Conservation (phyloP, 345 rosid species). For the Aquilaria malaccensis region DNA sequence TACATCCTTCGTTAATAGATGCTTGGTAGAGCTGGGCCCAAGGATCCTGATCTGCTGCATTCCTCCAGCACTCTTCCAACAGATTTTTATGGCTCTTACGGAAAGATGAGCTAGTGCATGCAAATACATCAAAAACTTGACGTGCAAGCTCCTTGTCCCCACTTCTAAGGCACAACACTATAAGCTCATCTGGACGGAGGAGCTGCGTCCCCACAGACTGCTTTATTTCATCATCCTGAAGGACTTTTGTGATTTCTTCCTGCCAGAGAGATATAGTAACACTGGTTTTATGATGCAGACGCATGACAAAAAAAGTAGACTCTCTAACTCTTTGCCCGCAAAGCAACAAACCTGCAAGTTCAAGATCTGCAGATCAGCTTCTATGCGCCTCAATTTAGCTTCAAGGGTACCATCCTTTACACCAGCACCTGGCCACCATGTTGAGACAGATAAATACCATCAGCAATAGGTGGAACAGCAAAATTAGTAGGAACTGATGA, state of each 20-base stretch:
- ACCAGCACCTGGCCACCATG: constrained; percentile 3
- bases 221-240: constrained; percentile 30
- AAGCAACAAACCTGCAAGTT: constrained; percentile 61
- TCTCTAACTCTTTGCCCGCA: neutral
- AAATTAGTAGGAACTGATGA: neutral
- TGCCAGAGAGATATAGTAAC: constrained; percentile 19
- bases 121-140: constrained; percentile 76
- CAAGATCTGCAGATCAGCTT: constrained; percentile 81
- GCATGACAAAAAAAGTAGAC: neutral
- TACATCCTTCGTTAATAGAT: constrained; percentile 66
- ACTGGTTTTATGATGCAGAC: neutral
- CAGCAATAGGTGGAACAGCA: neutral
- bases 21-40: constrained; percentile 74
- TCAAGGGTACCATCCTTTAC: constrained; percentile 36
- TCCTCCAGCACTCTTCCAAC: constrained; percentile 87
- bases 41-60: constrained; percentile 66
- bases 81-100: constrained; percentile 61
- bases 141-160: constrained; percentile 42
- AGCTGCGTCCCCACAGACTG: constrained; percentile 32
- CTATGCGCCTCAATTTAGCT: constrained; percentile 55
- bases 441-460: too few relatives aligned
- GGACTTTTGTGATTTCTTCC: constrained; percentile 57
- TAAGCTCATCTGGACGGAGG: constrained; percentile 66
- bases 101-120: constrained; percentile 81
- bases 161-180: constrained; percentile 53